A percentile compares a stretch with the other conserved stretches of the same genome.
Evolutionary conservation across 2,329 filamentous ascomycete genomes (phyloP).

Genomic region (Fusarium mundagurra): DNA sequence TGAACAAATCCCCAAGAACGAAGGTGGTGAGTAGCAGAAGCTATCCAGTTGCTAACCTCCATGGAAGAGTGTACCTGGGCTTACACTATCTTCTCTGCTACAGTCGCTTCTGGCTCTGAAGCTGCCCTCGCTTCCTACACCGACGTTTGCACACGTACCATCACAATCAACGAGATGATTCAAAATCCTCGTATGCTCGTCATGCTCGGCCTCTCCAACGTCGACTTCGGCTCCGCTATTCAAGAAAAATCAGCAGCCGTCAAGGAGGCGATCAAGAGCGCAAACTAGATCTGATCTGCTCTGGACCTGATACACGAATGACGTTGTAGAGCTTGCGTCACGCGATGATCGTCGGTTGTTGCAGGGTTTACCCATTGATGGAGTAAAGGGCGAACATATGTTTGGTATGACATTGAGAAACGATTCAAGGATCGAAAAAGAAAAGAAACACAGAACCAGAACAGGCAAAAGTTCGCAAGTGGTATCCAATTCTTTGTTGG

Average conservation of each 20-base stretch:
- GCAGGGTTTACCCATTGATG: conserved; percentile 5
- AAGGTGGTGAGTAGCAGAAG: conserved; percentile 42
- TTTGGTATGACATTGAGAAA: not conserved
- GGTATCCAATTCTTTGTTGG: not conserved
- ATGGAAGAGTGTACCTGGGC: not conserved
- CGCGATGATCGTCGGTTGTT: conserved; percentile 1
- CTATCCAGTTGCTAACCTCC: not conserved
- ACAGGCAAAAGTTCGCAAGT: not conserved
- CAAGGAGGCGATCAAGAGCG: conserved; percentile 25
- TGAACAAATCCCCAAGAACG: conserved; percentile 48
- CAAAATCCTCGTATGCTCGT: conserved; percentile 43
- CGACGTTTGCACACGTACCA: conserved; percentile 46
- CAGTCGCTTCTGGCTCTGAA: conserved; percentile 32
- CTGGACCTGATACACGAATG: conserved; percentile 5
- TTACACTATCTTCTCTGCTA: not conserved
- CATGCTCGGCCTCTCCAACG: conserved; percentile 46
- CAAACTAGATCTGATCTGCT: not conserved
- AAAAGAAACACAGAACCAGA: not conserved
- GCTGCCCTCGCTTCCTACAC: conserved; percentile 42
- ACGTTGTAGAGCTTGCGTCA: conserved; percentile 21
- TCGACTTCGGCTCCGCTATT: conserved; percentile 46
- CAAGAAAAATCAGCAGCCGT: conserved; percentile 42
- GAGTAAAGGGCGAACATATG: not conserved
- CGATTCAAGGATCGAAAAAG: not conserved
- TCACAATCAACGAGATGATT: conserved; percentile 48